Conservation (phyloP, 2,329 filamentous ascomycete species). For the Coniochaeta sp. region DNA sequence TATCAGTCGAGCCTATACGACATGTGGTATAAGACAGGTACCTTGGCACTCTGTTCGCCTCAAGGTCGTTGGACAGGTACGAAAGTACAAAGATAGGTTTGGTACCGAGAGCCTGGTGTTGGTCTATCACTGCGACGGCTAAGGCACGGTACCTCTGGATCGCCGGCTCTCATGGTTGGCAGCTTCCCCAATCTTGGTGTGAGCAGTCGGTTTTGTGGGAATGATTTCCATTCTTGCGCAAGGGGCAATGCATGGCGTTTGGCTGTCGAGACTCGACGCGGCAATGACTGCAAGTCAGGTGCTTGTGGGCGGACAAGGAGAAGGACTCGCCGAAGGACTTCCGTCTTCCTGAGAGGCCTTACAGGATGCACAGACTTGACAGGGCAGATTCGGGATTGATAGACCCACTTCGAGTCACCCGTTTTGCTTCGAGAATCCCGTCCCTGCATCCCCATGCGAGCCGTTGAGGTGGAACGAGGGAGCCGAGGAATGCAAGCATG, state of each 20-base stretch:
- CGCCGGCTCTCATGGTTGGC: background rate
- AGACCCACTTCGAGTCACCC: background rate
- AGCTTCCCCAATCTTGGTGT: background rate
- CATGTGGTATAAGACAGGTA: background rate
- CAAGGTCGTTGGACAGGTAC: background rate
- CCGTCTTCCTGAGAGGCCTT: too few species aligned
- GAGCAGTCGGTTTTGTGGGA: background rate
- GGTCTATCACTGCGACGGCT: background rate
- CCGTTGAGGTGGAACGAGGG: background rate
- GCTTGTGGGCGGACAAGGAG: background rate
- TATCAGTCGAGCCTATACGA: background rate
- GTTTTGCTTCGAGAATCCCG: background rate
- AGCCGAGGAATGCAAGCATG: background rate
- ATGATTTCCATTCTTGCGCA: background rate
- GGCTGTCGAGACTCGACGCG: background rate
- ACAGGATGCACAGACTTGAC: background rate
- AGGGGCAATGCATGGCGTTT: background rate
- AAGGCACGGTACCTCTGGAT: too few species aligned
- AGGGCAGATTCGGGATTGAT: background rate
- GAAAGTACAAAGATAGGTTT: background rate
- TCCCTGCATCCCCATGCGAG: background rate
- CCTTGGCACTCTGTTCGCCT: background rate
- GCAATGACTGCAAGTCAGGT: background rate
- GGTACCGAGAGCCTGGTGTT: background rate
- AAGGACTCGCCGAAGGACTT: background rate